Conservation (phyloP, 257 asterid species). For the Forsythia suspensa region DNA sequence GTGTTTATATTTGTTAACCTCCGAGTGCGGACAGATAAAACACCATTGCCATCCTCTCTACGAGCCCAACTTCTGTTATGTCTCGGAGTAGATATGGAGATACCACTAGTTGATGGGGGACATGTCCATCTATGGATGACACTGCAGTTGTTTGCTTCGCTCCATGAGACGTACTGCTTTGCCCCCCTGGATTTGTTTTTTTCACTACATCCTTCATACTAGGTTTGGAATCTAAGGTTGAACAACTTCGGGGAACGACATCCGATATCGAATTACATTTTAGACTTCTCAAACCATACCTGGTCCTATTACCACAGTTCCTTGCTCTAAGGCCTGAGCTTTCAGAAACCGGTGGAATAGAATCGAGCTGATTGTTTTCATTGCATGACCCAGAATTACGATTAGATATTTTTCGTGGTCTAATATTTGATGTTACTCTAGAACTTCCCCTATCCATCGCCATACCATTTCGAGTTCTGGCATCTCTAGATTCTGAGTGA, state of each 20-base stretch:
- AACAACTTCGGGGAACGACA: slow-evolving; percentile 37
- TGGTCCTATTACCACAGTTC: slow-evolving; percentile 29
- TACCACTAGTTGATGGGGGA: slow-evolving; percentile 37
- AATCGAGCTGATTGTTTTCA: slow-evolving; percentile 26
- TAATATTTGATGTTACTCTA: slow-evolving; percentile 33
- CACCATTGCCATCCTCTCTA: slow-evolving; percentile 31
- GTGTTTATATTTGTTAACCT: slow-evolving; percentile 38
- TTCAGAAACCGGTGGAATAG: slow-evolving; percentile 31
- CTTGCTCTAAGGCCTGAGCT: slow-evolving; percentile 24
- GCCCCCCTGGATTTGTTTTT: slow-evolving; percentile 52
- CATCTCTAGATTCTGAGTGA: slow-evolving; percentile 24
- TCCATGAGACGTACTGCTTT: slow-evolving; percentile 45
- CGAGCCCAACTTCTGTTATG: slow-evolving; percentile 30
- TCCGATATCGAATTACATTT: slow-evolving; percentile 47
- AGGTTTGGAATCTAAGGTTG: slow-evolving; percentile 41
- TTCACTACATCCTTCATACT: slow-evolving; percentile 32
- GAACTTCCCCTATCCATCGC: slow-evolving; percentile 34
- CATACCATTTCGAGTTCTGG: slow-evolving; percentile 30
- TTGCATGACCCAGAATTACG: slow-evolving; percentile 28
- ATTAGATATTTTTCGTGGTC: slow-evolving; percentile 29
- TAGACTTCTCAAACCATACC: slow-evolving; percentile 40
- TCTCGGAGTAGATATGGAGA: slow-evolving; percentile 41
- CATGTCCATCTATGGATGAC: slow-evolving; percentile 23
- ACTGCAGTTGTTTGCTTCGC: slow-evolving; percentile 35
- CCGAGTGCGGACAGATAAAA: slow-evolving; percentile 40